A percentile compares a stretch with the other conserved stretches of the same genome.
These are phyloP conservation scores for Colletotrichum eremochloae DNA, from an alignment of 2,329 filamentous ascomycete species.

Conservation along the genomic window DNA sequence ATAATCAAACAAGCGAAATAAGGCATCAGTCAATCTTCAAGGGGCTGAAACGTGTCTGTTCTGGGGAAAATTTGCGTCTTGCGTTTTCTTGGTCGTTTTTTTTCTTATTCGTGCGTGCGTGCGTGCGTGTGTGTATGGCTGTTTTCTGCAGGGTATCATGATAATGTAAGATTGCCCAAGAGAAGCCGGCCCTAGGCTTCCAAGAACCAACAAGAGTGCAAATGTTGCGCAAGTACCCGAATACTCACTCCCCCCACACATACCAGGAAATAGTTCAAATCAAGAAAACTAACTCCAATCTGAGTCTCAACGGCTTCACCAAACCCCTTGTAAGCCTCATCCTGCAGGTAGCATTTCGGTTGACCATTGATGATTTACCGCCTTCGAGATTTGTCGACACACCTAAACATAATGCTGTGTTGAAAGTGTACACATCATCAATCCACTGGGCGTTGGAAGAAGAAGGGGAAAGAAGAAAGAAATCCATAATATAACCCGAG, in stretches of 20 bases:
- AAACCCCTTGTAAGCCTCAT: conserved; percentile 10
- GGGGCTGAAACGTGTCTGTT: conserved; percentile 37
- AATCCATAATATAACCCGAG: conserved; percentile 18
- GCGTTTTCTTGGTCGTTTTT: conserved; percentile 9
- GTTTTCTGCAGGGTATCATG: conserved; percentile 42
- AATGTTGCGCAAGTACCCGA: conserved; percentile 10
- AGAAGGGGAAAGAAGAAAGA: conserved; percentile 9
- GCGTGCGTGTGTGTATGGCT: background rate
- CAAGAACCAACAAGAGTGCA: conserved; percentile 21
- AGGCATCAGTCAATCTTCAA: conserved; percentile 33
- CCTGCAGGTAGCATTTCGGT: conserved; percentile 20
- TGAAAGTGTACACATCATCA: conserved; percentile 26
- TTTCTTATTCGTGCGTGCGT: conserved; percentile 1
- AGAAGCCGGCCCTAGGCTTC: conserved; percentile 25
- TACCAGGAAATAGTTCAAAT: conserved; percentile 1
- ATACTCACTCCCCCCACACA: background rate
- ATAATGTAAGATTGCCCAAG: conserved; percentile 39
- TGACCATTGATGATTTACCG: conserved; percentile 15
- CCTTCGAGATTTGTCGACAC: conserved; percentile 14
- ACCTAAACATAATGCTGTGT: conserved; percentile 24
- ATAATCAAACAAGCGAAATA: conserved; percentile 43
- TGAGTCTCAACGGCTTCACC: conserved; percentile 21
- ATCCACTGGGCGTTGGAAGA: conserved; percentile 18
- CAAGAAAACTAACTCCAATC: conserved; percentile 32
- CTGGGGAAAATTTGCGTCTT: conserved; percentile 18